These are phyloP conservation scores for Penicillium turbatum DNA, from an alignment of 495 filamentous ascomycete genomes.

Conservation along the genomic window DNA sequence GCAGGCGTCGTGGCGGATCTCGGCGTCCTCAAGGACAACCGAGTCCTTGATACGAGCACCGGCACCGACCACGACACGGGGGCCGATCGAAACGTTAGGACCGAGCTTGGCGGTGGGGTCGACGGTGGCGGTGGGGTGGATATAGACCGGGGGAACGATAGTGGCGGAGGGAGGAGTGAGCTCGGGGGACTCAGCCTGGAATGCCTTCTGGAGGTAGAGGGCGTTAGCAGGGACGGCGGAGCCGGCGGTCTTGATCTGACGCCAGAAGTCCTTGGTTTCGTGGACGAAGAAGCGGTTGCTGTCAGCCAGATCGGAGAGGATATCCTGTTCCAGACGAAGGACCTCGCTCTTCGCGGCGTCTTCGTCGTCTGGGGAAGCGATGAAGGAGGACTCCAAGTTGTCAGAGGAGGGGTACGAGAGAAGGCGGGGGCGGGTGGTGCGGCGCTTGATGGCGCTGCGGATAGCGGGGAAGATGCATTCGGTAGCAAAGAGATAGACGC, in stretches of 20 bases:
- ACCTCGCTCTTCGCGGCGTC: slow-evolving; percentile 79
- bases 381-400: slow-evolving; percentile 78
- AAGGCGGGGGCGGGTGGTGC: slow-evolving; percentile 83
- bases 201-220: slow-evolving; percentile 92
- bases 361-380: slow-evolving; percentile 63
- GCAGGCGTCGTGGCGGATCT: slow-evolving; percentile 97
- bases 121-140: slow-evolving; percentile 90
- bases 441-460: slow-evolving; percentile 91
- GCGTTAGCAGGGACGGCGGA: slow-evolving; percentile 97
- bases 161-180: slow-evolving; percentile 80
- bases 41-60: slow-evolving; percentile 93
- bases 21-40: slow-evolving; percentile 90
- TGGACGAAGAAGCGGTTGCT: slow-evolving; percentile 98
- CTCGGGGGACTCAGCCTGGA: slow-evolving; percentile 77
- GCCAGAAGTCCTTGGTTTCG: slow-evolving; percentile 99
- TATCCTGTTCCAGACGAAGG: slow-evolving; percentile 94
- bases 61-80: slow-evolving; percentile 75
- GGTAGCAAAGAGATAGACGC: slow-evolving; percentile 94
- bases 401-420: slow-evolving; percentile 93
- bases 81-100: slow-evolving; percentile 93
- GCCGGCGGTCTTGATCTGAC: slow-evolving; percentile 98
- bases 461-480: slow-evolving; percentile 97
- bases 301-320: slow-evolving; percentile 92
- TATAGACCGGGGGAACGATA: slow-evolving; percentile 92
- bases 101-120: slow-evolving; percentile 96